Evolutionary conservation across 1,284 basidiomycete genomes (phyloP).

Genomic region (Pseudozyma pruni): DNA sequence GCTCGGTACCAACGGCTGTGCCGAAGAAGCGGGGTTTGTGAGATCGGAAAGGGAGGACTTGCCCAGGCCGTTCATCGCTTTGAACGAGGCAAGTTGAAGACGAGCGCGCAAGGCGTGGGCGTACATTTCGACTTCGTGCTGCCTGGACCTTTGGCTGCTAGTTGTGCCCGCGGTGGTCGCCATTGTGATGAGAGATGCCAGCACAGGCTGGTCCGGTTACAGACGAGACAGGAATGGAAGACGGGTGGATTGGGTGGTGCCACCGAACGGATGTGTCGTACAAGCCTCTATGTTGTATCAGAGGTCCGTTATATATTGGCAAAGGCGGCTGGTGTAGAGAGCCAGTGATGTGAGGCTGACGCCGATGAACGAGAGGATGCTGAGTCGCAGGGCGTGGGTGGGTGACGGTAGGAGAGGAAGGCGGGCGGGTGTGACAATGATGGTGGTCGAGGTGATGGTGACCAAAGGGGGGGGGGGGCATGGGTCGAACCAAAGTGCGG

Average conservation of each 20-base stretch:
- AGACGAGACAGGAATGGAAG: too few species aligned
- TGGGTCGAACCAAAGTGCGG: constrained; percentile 1
- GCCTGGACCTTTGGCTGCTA: constrained; percentile 9
- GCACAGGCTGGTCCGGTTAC: background rate
- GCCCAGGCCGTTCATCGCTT: constrained; percentile 40
- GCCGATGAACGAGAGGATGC: constrained; percentile 1
- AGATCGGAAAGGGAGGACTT: constrained; percentile 30
- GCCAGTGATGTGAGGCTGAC: background rate
- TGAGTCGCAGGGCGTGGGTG: background rate
- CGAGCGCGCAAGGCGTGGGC: constrained; percentile 47
- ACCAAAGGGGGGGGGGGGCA: constrained; percentile 6
- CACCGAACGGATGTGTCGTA: background rate
- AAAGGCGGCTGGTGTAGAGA: constrained; percentile 2
- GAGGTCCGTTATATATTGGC: too few species aligned
- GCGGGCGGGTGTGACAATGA: background rate
- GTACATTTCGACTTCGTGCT: constrained; percentile 42
- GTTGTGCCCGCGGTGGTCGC: constrained; percentile 3
- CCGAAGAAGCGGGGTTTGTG: background rate
- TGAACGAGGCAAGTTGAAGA: constrained; percentile 44
- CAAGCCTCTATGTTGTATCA: too few species aligned
- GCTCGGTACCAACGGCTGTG: constrained; percentile 23
- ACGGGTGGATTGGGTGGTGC: background rate
- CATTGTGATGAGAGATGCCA: background rate
- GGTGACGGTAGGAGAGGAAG: background rate
- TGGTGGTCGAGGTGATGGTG: constrained; percentile 45